Base-by-base conservation (phyloP, 176 grass and related monocot genomes). In the Puya raimondii region DNA sequence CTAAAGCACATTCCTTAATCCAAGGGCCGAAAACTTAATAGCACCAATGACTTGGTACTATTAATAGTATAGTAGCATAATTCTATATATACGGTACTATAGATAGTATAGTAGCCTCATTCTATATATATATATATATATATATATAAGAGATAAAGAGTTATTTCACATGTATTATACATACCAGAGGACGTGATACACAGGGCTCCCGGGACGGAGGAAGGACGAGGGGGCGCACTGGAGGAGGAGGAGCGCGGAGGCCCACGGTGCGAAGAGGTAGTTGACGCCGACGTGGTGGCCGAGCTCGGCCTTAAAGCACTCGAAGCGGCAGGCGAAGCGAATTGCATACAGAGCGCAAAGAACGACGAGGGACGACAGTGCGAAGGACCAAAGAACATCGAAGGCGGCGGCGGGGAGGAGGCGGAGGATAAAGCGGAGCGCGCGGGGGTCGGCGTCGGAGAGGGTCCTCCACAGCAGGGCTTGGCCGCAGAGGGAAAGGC, bases 221-320 rank as follows among this genome's bases (percentile, higher is more conserved):
- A 80, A 81, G 11, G 86, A 86, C 9, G 86, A 57, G 3, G 93
- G 89, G 8, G 86, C 42, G 3, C 84, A 82, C 77, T 97, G 93
- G 26, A 97, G 84, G 0, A 97, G 86, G 20, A 97, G 82, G 27
- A 97, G 71, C 63, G 84, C 89, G 11, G 93, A 97, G 73, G 92
- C 92, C 86, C 86, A 97, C 0, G 93, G 93, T 16, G 93, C 93
- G 68, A 97, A 97, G 11, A 97, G 74, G 78, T 97, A 92, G 84
- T 97, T 97, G 86, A 97, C 85, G 64, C 81, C 89, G 4, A 97
- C 89, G 78, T 89, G 89, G 84, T 97, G 93, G 0, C 81, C 64
- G 82, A 97, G 78, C 86, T 97, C 93, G 25, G 89, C 79, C 70
- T 84, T 83, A 50, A 92, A 86, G 63, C 79, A 85, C 0, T 64